These are phyloP conservation scores for Hypoxylon sp. DNA, from an alignment of 2,329 filamentous ascomycete genomes.

Conservation along the genomic window DNA sequence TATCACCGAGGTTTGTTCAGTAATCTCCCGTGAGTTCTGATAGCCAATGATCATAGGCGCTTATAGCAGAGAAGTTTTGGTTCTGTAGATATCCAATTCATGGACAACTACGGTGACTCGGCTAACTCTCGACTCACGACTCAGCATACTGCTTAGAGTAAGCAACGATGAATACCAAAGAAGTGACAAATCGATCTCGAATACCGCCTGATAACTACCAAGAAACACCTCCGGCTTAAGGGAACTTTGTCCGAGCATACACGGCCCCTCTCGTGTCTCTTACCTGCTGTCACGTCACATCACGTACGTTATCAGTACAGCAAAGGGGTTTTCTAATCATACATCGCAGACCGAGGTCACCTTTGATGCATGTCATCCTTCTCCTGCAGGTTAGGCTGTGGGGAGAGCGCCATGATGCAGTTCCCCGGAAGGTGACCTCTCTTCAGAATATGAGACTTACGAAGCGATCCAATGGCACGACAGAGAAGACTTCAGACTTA, in stretches of 20 bases:
- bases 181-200: neutral
- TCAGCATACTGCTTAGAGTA: neutral
- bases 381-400: slow-evolving; percentile 13
- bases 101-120: slow-evolving; percentile 1
- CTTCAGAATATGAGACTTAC: slow-evolving; percentile 4
- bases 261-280: neutral
- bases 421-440: slow-evolving; percentile 1
- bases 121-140: slow-evolving; percentile 1
- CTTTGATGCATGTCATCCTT: slow-evolving; percentile 18
- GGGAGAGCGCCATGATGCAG: slow-evolving; percentile 30
- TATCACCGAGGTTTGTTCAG: too few species aligned
- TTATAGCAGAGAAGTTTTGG: too few species aligned
- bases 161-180: slow-evolving; percentile 1
- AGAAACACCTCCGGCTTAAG: slow-evolving; percentile 2
- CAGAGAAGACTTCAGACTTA: neutral
- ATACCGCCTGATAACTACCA: neutral
- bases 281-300: neutral
- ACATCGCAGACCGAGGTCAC: slow-evolving; percentile 9
- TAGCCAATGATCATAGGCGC: too few species aligned
- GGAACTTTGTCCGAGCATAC: neutral
- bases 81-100: neutral
- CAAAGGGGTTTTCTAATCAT: slow-evolving; percentile 7
- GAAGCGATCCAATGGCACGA: slow-evolving; percentile 1
- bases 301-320: neutral
- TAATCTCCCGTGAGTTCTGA: too few species aligned